Conservation (phyloP, 345 rosid species). For the Populus euphratica region DNA sequence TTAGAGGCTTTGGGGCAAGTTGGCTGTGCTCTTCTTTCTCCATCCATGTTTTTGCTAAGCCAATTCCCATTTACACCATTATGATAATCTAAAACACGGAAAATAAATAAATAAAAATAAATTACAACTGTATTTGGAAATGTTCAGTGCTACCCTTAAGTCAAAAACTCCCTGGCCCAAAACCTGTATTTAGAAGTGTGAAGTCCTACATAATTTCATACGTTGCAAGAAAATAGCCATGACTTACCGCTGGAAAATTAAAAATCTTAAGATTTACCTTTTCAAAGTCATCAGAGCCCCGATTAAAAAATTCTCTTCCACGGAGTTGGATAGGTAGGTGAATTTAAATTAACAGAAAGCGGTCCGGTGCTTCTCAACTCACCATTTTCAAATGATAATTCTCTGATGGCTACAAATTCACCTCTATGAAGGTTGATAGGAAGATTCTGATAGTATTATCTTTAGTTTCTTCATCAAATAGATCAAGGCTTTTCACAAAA, state of each 20-base stretch:
- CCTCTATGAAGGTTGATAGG: not conserved
- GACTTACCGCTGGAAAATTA: not conserved
- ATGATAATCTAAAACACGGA: conserved; percentile 27
- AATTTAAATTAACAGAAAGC: not conserved
- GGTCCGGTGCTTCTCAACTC: not conserved
- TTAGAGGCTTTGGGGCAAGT: conserved; percentile 49
- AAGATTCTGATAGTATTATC: not conserved
- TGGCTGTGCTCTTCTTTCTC: conserved; percentile 34
- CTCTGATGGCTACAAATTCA: not conserved
- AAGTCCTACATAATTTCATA: not conserved
- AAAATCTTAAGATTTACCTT: not conserved
- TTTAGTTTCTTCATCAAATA: not conserved
- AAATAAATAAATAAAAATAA: conserved; percentile 10
- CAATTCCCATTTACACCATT: conserved; percentile 31
- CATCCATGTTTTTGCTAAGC: conserved; percentile 38
- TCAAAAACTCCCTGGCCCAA: not conserved
- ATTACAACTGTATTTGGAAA: conserved; percentile 10
- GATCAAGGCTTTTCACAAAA: not conserved
- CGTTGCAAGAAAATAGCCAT: not conserved
- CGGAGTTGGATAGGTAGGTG: not conserved
- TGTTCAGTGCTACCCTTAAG: conserved; percentile 2
- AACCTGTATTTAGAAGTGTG: not conserved
- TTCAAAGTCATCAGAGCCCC: not conserved
- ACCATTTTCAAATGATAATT: not conserved
- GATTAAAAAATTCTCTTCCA: not conserved